phyloP scores from a whole-genome alignment of 1,284 basidiomycete species.

The Apiotrichum akiyoshidainum region DNA sequence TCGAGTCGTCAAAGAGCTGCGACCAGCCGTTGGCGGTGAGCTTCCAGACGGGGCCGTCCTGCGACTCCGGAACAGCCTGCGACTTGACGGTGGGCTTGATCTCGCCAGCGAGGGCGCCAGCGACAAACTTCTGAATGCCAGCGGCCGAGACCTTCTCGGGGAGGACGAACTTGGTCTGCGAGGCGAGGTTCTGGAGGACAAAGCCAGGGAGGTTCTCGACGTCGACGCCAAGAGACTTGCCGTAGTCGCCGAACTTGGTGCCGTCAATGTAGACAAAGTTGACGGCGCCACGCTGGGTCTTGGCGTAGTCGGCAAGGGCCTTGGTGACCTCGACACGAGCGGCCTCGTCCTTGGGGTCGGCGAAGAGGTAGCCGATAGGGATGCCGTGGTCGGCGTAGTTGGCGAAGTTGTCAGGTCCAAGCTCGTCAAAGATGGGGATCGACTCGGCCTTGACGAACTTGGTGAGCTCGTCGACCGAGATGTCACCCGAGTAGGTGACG shows the following conservation, averaged over 20 bases:
- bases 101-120: constrained; percentile 68
- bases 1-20: constrained; percentile 74
- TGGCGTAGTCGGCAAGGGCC: constrained; percentile 70
- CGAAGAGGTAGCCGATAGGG: constrained; percentile 92
- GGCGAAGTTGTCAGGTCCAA: constrained; percentile 90
- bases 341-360: constrained; percentile 65
- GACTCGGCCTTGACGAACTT: constrained; percentile 79
- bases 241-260: constrained; percentile 91
- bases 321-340: constrained; percentile 67
- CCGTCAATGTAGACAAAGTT: constrained; percentile 99
- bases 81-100: constrained; percentile 86
- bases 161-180: constrained; percentile 86
- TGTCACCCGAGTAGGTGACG: constrained; percentile 64
- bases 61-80: constrained; percentile 75
- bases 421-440: constrained; percentile 86
- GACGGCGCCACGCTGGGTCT: constrained; percentile 76
- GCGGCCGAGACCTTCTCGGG: constrained; percentile 56
- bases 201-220: constrained; percentile 83
- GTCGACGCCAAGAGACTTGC: constrained; percentile 85
- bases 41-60: constrained; percentile 77
- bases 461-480: constrained; percentile 62
- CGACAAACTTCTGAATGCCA: constrained; percentile 60
- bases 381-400: constrained; percentile 76
- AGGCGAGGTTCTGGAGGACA: constrained; percentile 81
- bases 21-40: constrained; percentile 91